A percentile compares a stretch with the other conserved stretches of the same genome.
phyloP scores from a whole-genome alignment of 768 basidiomycete genomes.

The Psilocybe tampanensis region DNA sequence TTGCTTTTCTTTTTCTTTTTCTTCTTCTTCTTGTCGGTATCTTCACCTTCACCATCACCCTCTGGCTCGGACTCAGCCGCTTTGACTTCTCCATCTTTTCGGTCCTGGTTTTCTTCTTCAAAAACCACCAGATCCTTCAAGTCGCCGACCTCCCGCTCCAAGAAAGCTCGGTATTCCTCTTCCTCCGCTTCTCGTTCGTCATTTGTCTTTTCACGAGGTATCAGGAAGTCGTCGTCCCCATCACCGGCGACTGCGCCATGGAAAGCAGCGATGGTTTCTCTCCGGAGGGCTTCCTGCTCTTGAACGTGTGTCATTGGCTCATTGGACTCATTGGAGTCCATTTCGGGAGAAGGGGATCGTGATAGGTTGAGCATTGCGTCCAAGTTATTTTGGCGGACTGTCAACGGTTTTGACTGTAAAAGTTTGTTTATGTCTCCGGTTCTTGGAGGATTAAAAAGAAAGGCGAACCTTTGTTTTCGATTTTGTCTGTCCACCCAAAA shows the following conservation, averaged over 20 bases:
- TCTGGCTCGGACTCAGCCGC: constrained; percentile 31
- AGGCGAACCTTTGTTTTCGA: constrained; percentile 54
- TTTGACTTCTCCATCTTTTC: constrained; percentile 22
- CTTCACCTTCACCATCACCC: constrained; percentile 48
- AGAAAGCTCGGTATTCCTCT: constrained; percentile 81
- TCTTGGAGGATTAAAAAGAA: neutral
- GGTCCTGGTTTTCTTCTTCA: constrained; percentile 32
- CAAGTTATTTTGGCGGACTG: constrained; percentile 73
- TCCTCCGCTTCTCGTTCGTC: constrained; percentile 80
- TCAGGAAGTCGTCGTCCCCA: constrained; percentile 66
- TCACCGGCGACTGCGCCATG: constrained; percentile 47
- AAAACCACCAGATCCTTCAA: constrained; percentile 68
- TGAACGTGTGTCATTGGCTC: constrained; percentile 68
- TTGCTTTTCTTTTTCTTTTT: constrained; percentile 30
- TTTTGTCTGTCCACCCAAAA: constrained; percentile 26
- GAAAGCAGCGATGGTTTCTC: constrained; percentile 88
- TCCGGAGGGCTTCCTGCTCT: constrained; percentile 74
- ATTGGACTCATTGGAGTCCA: constrained; percentile 29
- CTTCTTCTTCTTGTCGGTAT: constrained; percentile 36
- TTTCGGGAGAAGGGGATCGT: constrained; percentile 57
- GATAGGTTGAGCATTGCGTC: constrained; percentile 60
- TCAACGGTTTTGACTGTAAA: constrained; percentile 67
- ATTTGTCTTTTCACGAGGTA: constrained; percentile 74
- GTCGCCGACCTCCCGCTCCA: constrained; percentile 84
- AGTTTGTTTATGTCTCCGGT: neutral